These are phyloP conservation scores for Pythium aristosporum DNA, from an alignment of 352 stramenopile species.

Conservation along the genomic window DNA sequence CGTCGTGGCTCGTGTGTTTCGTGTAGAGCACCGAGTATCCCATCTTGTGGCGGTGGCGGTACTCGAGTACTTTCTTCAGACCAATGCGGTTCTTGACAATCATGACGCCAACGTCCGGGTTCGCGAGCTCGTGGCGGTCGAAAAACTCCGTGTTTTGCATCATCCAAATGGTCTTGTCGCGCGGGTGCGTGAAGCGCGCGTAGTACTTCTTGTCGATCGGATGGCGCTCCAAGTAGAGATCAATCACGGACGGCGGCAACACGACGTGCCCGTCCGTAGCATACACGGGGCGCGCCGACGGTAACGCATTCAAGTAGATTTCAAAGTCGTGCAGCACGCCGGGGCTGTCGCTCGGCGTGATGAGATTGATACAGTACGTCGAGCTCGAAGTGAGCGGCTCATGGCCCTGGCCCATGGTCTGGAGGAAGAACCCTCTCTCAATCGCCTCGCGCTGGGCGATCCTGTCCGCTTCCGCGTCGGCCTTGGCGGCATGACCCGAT, in stretches of 20 bases:
- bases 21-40: slow-evolving; percentile 82
- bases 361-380: slow-evolving; percentile 79
- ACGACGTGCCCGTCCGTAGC: slow-evolving; percentile 35
- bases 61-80: slow-evolving; percentile 82
- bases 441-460: slow-evolving; percentile 25
- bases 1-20: slow-evolving; percentile 77
- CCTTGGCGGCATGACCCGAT: neutral
- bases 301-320: slow-evolving; percentile 67
- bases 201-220: slow-evolving; percentile 78
- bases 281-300: slow-evolving; percentile 62
- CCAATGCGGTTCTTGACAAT: slow-evolving; percentile 82
- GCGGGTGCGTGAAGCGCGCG: slow-evolving; percentile 42
- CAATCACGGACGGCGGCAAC: slow-evolving; percentile 72
- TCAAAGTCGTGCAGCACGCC: slow-evolving; percentile 71
- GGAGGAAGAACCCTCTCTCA: slow-evolving; percentile 63
- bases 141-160: slow-evolving; percentile 88
- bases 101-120: slow-evolving; percentile 75
- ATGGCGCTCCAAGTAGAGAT: slow-evolving; percentile 78
- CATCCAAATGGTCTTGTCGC: slow-evolving; percentile 82
- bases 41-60: slow-evolving; percentile 68
- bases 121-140: slow-evolving; percentile 68
- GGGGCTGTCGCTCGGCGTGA: slow-evolving; percentile 55
- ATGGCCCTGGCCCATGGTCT: slow-evolving; percentile 68
- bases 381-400: slow-evolving; percentile 56
- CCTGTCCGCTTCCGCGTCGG: slow-evolving; percentile 22